These are phyloP conservation scores for Tremellales sp. DNA, from an alignment of 1,284 basidiomycete genomes.

Conservation along the genomic window DNA sequence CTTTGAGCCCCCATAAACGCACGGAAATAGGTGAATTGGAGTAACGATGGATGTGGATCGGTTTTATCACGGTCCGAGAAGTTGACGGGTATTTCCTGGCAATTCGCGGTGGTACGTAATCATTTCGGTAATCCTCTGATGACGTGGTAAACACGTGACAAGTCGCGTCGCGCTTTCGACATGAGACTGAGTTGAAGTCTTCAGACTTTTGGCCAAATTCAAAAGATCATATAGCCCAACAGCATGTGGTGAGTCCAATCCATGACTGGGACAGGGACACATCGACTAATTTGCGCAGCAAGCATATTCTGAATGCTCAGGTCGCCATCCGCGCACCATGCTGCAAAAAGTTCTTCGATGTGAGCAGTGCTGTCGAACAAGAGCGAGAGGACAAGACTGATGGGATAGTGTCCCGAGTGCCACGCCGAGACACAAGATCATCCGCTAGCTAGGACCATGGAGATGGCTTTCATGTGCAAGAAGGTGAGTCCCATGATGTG, in stretches of 20 bases:
- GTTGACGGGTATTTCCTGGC: no score
- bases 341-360: conserved; percentile 91
- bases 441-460: conserved; percentile 66
- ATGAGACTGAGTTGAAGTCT: no score
- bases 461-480: conserved; percentile 95
- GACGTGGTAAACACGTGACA: no score
- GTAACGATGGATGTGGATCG: no score
- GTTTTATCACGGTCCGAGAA: no score
- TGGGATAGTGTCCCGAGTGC: conserved; percentile 74
- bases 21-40: no score
- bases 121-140: no score
- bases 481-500: conserved; percentile 51
- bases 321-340: conserved; percentile 90
- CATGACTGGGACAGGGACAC: neutral
- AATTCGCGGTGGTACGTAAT: no score
- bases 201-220: no score
- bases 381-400: conserved; percentile 1
- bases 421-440: conserved; percentile 82
- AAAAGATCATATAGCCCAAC: no score
- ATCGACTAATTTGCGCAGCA: conserved; percentile 54
- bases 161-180: no score
- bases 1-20: no score
- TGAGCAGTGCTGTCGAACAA: conserved; percentile 27
- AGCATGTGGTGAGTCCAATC: neutral
- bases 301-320: conserved; percentile 89